phyloP scores from a whole-genome alignment of 305 asterid genomes.

The Salvia sclarea region DNA sequence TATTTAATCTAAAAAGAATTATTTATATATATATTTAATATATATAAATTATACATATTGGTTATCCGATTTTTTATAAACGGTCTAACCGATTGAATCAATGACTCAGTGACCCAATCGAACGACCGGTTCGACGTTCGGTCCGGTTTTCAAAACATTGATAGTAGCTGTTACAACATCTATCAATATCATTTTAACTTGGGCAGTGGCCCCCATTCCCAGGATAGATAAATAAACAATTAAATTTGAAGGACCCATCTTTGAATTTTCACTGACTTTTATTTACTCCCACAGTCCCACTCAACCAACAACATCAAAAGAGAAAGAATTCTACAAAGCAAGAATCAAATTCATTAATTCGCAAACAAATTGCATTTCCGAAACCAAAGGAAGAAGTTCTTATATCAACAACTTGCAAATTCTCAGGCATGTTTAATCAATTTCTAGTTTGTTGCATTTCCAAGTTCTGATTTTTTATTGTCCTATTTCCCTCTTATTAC shows the following conservation, averaged over 20 bases:
- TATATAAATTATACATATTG: no score
- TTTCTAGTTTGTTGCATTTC: not conserved
- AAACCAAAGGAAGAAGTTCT: not conserved
- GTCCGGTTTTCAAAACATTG: no score
- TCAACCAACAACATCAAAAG: constrained; percentile 2
- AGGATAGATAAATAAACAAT: no score
- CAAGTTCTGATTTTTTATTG: constrained; percentile 13
- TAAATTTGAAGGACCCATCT: not conserved
- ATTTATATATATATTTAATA: no score
- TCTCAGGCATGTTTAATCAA: constrained; percentile 10
- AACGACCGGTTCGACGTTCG: no score
- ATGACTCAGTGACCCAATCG: no score
- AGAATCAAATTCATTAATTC: not conserved
- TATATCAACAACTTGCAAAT: not conserved
- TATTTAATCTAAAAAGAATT: no score
- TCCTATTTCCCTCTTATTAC: not conserved
- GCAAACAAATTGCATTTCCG: not conserved
- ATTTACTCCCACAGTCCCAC: not conserved
- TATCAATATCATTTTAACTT: no score
- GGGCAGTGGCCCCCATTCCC: no score
- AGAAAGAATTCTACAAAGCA: not conserved
- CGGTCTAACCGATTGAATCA: no score
- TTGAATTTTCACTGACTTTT: constrained; percentile 13
- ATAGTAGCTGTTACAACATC: no score
- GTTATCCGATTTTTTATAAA: no score